Percentiles rank a stretch among this genome's conserved stretches.
These are phyloP conservation scores for Cyberlindnera meyerae DNA, from an alignment of 805 yeast genomes.

Conservation along the genomic window DNA sequence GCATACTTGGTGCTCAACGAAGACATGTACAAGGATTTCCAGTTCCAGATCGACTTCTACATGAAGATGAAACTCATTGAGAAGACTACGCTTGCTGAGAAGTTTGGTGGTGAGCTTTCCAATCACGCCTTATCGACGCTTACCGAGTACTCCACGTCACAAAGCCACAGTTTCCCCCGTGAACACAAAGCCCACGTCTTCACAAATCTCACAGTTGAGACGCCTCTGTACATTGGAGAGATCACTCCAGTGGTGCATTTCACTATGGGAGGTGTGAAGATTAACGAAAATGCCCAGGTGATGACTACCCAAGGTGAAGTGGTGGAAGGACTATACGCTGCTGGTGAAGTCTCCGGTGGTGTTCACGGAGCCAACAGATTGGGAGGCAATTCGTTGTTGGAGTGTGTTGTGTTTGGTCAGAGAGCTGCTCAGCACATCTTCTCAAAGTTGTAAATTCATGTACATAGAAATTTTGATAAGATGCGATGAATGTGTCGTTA, in stretches of 20 bases:
- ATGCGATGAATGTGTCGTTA: too few relatives aligned
- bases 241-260: slow-evolving; percentile 62
- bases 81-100: slow-evolving; percentile 27
- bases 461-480: too few relatives aligned
- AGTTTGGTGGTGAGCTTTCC: slow-evolving; percentile 25
- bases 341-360: slow-evolving; percentile 67
- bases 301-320: slow-evolving; percentile 28
- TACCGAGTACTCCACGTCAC: slow-evolving; percentile 16
- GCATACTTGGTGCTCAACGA: slow-evolving; percentile 37
- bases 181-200: slow-evolving; percentile 29
- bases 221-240: slow-evolving; percentile 41
- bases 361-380: slow-evolving; percentile 61
- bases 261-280: slow-evolving; percentile 64
- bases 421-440: slow-evolving; percentile 36
- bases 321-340: slow-evolving; percentile 48
- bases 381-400: slow-evolving; percentile 25
- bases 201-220: slow-evolving; percentile 22
- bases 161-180: slow-evolving; percentile 34
- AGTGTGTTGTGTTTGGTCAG: slow-evolving; percentile 45
- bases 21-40: slow-evolving; percentile 40
- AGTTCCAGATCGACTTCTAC: slow-evolving; percentile 50
- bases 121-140: slow-evolving; percentile 21
- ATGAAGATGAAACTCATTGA: slow-evolving; percentile 33
- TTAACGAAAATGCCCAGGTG: slow-evolving; percentile 44
- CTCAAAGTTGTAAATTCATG: too few relatives aligned